Percentiles rank a stretch among this genome's conserved stretches.
These are phyloP conservation scores for Hygrocybe punicea DNA, from an alignment of 768 basidiomycete species.

Conservation along the genomic window DNA sequence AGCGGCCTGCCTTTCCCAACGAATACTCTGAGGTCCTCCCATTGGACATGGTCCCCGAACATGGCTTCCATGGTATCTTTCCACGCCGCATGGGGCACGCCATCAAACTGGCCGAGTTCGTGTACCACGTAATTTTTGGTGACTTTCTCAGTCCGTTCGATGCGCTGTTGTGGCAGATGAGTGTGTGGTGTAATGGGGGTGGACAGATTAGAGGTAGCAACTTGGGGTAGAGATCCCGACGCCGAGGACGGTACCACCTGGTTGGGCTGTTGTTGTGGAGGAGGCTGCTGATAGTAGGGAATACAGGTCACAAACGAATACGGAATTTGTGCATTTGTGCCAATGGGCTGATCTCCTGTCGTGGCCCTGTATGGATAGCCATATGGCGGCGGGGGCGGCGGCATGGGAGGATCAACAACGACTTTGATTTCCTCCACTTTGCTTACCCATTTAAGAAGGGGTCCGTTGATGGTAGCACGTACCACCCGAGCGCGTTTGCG, in stretches of 20 bases:
- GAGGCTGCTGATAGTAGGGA: background rate
- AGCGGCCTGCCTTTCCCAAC: slow-evolving; percentile 62
- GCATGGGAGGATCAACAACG: slow-evolving; percentile 25
- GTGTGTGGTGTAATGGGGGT: slow-evolving; percentile 3
- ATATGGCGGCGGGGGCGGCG: background rate
- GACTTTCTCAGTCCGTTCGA: slow-evolving; percentile 46
- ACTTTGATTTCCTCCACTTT: slow-evolving; percentile 56
- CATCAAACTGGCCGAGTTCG: slow-evolving; percentile 49
- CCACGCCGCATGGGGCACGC: slow-evolving; percentile 55
- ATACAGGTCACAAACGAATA: background rate
- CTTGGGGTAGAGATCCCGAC: background rate
- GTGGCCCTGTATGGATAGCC: background rate
- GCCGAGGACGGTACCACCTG: background rate
- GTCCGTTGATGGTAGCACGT: slow-evolving; percentile 59
- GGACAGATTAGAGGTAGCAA: background rate
- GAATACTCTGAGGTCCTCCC: slow-evolving; percentile 69
- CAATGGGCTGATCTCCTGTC: background rate
- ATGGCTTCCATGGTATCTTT: slow-evolving; percentile 73
- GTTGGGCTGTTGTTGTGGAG: background rate
- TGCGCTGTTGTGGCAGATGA: slow-evolving; percentile 10
- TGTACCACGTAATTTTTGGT: slow-evolving; percentile 72
- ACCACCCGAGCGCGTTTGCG: slow-evolving; percentile 64
- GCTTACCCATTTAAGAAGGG: slow-evolving; percentile 70
- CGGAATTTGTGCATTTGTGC: background rate
- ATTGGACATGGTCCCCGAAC: slow-evolving; percentile 82